Evolutionary conservation across 768 basidiomycete genomes (phyloP).

Genomic region (Boletus rubroflammeus): DNA sequence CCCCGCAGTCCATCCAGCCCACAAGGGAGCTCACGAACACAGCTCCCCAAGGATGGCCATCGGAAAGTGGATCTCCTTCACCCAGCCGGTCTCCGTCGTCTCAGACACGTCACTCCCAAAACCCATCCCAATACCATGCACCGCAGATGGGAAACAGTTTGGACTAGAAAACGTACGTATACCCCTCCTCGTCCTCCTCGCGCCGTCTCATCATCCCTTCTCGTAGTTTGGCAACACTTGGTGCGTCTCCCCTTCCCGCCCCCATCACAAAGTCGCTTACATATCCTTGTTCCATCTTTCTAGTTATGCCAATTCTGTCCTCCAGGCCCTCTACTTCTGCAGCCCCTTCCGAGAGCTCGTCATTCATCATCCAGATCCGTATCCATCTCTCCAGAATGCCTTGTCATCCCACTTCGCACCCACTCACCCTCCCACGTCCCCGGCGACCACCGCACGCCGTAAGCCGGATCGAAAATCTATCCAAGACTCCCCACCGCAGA

Average conservation of each 20-base stretch:
- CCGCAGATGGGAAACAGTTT: slow-evolving; percentile 80
- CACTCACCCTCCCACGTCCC: slow-evolving; percentile 24
- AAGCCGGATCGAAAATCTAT: slow-evolving; percentile 55
- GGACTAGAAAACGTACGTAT: slow-evolving; percentile 92
- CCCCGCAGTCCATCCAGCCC: background rate
- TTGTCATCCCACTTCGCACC: slow-evolving; percentile 21
- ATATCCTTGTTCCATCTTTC: slow-evolving; percentile 4
- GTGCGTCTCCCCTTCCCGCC: slow-evolving; percentile 39
- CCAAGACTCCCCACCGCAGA: slow-evolving; percentile 32
- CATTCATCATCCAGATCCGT: slow-evolving; percentile 60
- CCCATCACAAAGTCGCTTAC: slow-evolving; percentile 18
- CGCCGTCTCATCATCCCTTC: slow-evolving; percentile 8
- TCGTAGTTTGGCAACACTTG: slow-evolving; percentile 93
- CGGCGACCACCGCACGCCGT: slow-evolving; percentile 39
- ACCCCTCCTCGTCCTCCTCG: background rate
- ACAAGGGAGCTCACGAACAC: background rate
- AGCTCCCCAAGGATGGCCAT: slow-evolving; percentile 29
- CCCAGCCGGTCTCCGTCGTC: slow-evolving; percentile 20
- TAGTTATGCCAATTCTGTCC: slow-evolving; percentile 98
- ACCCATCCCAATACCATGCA: slow-evolving; percentile 40
- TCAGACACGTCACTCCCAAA: slow-evolving; percentile 27
- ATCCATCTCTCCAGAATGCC: slow-evolving; percentile 36
- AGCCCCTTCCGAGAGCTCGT: slow-evolving; percentile 89
- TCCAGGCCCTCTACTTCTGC: slow-evolving; percentile 96
- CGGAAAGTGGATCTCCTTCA: slow-evolving; percentile 39